Evolutionary conservation across 1,139 yeast genomes (phyloP), one percentile per base, ranked within the genome.

Genomic region (Pichia sp.): DNA sequence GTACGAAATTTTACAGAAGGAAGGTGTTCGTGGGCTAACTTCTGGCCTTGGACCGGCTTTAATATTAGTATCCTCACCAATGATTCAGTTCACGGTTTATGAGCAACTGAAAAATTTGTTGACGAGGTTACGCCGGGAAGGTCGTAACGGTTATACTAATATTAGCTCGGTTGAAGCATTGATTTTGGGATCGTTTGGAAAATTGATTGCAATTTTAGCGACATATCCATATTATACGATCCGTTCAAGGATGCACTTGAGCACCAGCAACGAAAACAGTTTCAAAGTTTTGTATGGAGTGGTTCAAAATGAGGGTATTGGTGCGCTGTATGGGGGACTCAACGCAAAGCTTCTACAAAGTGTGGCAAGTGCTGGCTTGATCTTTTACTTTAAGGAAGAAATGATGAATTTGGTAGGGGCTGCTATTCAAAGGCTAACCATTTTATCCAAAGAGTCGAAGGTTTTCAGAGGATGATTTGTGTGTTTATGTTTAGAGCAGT

Each of bases 221-320:
- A 90, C 98, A 0, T 90, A 90, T 69, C 98, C 98, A 4, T 89
- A 90, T 71, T 85, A 90, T 67, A 90, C 97, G 3, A 75, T 92
- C 67, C 89, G 92, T 72, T 78, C 96, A 16, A 83, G 97, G 68
- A 84, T 89, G 86, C 97, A 90, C 72, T 74, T 90, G 61, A 77
- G 78, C 61, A 78, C 76, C 64, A 71, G 73, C 60, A 70, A 70
- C 49, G 63, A 54, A 29, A 64, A 45, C 4, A 70, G 73, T 57
- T 72, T 79, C 10, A 74, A 70, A 59, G 76, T 64, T 72, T 76
- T 61, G 60, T 70, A 67, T 55, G 74, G 81, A 63, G 87, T 89
- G 56, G 71, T 85, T 53, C 69, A 70, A 51, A 80, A 79, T 54
- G 96, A 89, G 68, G 96, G 96, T 13, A 63, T 87, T 41, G 76